Base-by-base conservation (phyloP, 495 filamentous ascomycete species). In the Paragyromitra xinjiangensis region DNA sequence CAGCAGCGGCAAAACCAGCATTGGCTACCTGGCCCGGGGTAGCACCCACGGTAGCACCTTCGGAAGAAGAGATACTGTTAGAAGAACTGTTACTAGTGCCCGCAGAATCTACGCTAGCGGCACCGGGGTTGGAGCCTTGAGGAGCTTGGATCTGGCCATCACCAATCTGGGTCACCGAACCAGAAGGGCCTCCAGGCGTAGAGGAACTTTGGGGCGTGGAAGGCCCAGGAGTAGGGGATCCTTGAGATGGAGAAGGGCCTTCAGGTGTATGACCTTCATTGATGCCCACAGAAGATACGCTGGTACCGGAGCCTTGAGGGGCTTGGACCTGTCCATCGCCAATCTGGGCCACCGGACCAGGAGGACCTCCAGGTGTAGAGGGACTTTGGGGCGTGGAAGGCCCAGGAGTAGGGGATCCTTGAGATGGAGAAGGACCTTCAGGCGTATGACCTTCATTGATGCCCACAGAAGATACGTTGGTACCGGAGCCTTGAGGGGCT, bases 291-390 rank as follows among this genome's bases (percentile, higher is more conserved):
- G 70, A 39, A 40, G 77, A 65, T 61, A 14, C 40, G 42, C 14
- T 16, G 3, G 16, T 9, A 16, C 58, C 26, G 16, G 37, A 37
- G 37, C 26, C 70, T 66, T 71, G 78, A 7, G 63, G 40, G 2
- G 24, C 8, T 59, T 42, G 68, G 37, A 58, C 64, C 56, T 84
- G 83, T n/a, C 83, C 83, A 66, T 84, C 83, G 37, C 45, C 22
- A 69, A 84, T 84, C 22, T 83, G 82, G 40, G 77, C 71, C 6
- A 81, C 65, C 24, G 29, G 19, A 29, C 69, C 14, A 42, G 37
- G 12, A 14, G 59, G 59, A 39, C 6, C 37, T 37, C 19, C 34
- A 16, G 56, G 26, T 16, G 56, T 37, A 22, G 56, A 34, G 8
- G 53, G n/a, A 1, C 16, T 16, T 19, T 19, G 19, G 3, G 53